A percentile compares a stretch with the other conserved stretches of the same genome.
These are phyloP conservation scores for Diaporthe eres DNA, from an alignment of 2,329 filamentous ascomycete genomes.

Conservation along the genomic window DNA sequence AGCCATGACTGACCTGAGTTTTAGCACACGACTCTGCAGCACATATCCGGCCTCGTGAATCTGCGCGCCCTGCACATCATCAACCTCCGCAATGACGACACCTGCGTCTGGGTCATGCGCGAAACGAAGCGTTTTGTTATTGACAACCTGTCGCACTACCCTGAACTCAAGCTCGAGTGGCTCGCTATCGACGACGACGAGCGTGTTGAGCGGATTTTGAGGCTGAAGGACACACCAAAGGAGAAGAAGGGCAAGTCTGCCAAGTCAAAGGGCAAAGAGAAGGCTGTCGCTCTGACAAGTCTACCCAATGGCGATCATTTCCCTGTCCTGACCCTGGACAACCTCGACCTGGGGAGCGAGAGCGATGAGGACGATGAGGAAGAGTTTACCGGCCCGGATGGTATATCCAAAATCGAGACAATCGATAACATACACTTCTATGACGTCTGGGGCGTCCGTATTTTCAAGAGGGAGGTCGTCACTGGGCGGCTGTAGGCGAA, in stretches of 20 bases:
- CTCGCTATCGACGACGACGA: slow-evolving; percentile 67
- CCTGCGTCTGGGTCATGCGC: slow-evolving; percentile 68
- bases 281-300: slow-evolving; percentile 44
- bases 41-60: slow-evolving; percentile 64
- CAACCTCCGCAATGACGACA: slow-evolving; percentile 68
- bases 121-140: slow-evolving; percentile 72
- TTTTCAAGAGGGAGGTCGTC: slow-evolving; percentile 72
- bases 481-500: slow-evolving; percentile 56
- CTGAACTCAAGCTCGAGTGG: slow-evolving; percentile 70
- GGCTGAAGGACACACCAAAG: slow-evolving; percentile 52
- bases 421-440: slow-evolving; percentile 58
- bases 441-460: slow-evolving; percentile 63
- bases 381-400: slow-evolving; percentile 43
- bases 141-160: slow-evolving; percentile 70
- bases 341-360: slow-evolving; percentile 46
- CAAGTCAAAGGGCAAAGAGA: slow-evolving; percentile 55
- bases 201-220: slow-evolving; percentile 63
- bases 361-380: slow-evolving; percentile 54
- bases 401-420: slow-evolving; percentile 53
- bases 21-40: slow-evolving; percentile 71
- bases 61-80: slow-evolving; percentile 70
- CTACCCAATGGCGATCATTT: slow-evolving; percentile 43
- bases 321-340: slow-evolving; percentile 47
- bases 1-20: slow-evolving; percentile 38
- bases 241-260: slow-evolving; percentile 47